These are phyloP conservation scores for Nannizzia gypsea DNA, from an alignment of 2,329 filamentous ascomycete genomes.

Conservation along the genomic window DNA sequence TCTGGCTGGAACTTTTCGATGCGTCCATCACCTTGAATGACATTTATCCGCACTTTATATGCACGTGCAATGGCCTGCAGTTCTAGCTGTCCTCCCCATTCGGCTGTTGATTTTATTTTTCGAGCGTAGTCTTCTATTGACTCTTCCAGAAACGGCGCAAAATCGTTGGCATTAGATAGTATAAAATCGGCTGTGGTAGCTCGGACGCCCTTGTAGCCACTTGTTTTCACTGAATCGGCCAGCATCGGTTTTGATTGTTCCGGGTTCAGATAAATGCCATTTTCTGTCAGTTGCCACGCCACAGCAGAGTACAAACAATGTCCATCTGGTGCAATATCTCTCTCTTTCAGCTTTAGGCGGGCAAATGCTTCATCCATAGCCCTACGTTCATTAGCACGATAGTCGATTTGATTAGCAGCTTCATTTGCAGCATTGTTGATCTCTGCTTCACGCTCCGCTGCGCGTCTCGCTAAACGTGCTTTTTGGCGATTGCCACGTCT, in stretches of 20 bases:
- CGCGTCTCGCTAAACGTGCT: constrained; percentile 76
- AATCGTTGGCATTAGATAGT: constrained; percentile 59
- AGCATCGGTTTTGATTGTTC: not conserved
- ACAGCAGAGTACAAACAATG: constrained; percentile 91
- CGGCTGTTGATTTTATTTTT: constrained; percentile 74
- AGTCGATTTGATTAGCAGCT: constrained; percentile 61
- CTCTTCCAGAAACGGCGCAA: constrained; percentile 77
- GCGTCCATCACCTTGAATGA: constrained; percentile 69
- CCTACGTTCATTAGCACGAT: constrained; percentile 56
- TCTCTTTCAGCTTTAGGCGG: constrained; percentile 54
- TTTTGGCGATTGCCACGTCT: constrained; percentile 88
- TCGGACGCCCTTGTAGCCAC: constrained; percentile 56
- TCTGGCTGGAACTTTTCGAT: constrained; percentile 60
- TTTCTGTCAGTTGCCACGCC: constrained; percentile 62
- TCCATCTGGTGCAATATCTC: constrained; percentile 76
- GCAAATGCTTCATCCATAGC: constrained; percentile 59
- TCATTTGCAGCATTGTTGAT: constrained; percentile 59
- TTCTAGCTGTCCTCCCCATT: constrained; percentile 94
- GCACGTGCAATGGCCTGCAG: constrained; percentile 69
- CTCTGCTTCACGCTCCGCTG: constrained; percentile 67
- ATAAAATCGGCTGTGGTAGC: constrained; percentile 69
- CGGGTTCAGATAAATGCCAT: constrained; percentile 28
- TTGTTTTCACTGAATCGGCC: constrained; percentile 21
- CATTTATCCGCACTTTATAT: constrained; percentile 69
- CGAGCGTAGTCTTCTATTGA: constrained; percentile 58